These are phyloP conservation scores for Claviceps digitariae DNA, from an alignment of 2,329 filamentous ascomycete genomes.

Conservation along the genomic window DNA sequence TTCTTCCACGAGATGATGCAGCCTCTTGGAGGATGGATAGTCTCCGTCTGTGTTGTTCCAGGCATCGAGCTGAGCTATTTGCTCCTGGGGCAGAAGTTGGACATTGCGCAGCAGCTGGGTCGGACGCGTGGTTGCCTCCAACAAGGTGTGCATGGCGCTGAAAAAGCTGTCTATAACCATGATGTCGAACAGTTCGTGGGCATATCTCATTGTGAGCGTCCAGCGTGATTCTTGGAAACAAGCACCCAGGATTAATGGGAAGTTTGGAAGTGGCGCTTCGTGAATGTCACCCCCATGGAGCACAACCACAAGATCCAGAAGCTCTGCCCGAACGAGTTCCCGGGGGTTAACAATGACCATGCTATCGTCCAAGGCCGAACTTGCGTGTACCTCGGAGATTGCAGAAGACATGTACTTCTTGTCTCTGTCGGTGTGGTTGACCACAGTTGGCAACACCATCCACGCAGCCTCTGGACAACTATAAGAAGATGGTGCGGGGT, in stretches of 20 bases:
- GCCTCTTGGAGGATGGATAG: not conserved
- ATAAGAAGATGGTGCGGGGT: not conserved
- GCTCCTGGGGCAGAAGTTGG: not conserved
- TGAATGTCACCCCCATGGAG: not conserved
- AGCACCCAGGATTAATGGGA: slow-evolving; percentile 1
- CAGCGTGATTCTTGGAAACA: not conserved
- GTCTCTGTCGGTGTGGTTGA: not conserved
- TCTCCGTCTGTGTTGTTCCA: slow-evolving; percentile 1
- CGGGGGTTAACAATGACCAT: not conserved
- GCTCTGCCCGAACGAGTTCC: slow-evolving; percentile 3
- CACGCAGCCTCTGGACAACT: not conserved
- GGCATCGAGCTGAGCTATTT: not conserved
- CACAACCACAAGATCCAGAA: slow-evolving; percentile 4
- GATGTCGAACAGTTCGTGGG: not conserved
- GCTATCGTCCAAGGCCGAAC: not conserved
- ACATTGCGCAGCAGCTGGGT: not conserved
- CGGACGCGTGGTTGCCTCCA: not conserved
- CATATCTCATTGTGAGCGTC: slow-evolving; percentile 1
- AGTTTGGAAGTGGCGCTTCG: not conserved
- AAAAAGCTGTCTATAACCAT: slow-evolving; percentile 1
- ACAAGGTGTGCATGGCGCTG: not conserved
- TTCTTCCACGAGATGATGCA: slow-evolving; percentile 1
- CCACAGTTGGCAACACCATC: not conserved
- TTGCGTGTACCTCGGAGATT: not conserved
- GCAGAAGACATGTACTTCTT: not conserved